phyloP scores from a whole-genome alignment of 148 eudicot genomes.

The Rhododendron molle region DNA sequence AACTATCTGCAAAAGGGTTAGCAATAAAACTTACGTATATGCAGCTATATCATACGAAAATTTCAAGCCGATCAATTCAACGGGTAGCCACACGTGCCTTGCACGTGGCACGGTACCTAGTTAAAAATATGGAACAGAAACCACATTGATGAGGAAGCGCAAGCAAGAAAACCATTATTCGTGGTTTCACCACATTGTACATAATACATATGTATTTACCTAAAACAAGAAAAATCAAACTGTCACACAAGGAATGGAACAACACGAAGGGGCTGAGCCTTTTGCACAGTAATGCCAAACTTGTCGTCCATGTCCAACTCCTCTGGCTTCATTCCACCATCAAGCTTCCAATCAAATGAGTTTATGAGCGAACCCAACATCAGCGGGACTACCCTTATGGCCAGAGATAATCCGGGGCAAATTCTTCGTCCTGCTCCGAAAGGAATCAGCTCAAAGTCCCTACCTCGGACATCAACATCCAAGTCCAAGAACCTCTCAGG shows the following conservation, averaged over 20 bases:
- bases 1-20: too few species aligned
- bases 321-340: neutral
- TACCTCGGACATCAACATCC: conserved; percentile 5
- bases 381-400: neutral
- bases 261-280: neutral
- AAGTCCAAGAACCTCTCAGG: conserved; percentile 15
- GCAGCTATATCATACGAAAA: too few species aligned
- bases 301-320: neutral
- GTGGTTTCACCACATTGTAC: neutral
- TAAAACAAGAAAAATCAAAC: neutral
- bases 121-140: too few species aligned
- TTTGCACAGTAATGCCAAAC: neutral
- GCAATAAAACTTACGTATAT: too few species aligned
- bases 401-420: conserved; percentile 5
- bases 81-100: too few species aligned
- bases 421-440: conserved; percentile 10
- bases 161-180: neutral
- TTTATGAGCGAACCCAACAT: conserved; percentile 13
- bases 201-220: too few species aligned
- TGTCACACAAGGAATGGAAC: neutral
- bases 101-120: too few species aligned
- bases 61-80: too few species aligned
- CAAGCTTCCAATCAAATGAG: conserved; percentile 4
- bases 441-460: conserved; percentile 15
- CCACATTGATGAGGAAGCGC: too few species aligned